phyloP scores from a whole-genome alignment of 2,329 filamentous ascomycete species.

The Cryphonectria nitschkei region DNA sequence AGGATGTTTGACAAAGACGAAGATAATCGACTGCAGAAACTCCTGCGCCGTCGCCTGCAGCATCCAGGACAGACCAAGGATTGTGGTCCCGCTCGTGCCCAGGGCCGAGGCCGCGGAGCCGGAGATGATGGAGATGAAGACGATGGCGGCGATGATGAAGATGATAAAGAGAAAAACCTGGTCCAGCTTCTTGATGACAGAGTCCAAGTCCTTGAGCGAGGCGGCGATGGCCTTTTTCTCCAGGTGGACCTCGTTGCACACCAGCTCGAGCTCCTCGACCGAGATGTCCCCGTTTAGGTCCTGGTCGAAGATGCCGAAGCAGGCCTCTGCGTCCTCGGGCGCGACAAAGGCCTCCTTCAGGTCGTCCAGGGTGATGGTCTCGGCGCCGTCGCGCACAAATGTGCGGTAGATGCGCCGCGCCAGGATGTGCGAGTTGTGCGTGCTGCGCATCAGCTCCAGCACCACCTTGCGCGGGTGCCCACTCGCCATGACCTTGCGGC shows the following conservation, averaged over 20 bases:
- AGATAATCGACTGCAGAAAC: constrained; percentile 90
- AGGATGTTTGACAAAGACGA: constrained; percentile 96
- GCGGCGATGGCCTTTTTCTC: constrained; percentile 96
- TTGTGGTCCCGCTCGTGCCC: constrained; percentile 83
- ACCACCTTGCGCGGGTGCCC: constrained; percentile 86
- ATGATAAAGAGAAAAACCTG: constrained; percentile 89
- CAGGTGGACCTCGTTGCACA: constrained; percentile 90
- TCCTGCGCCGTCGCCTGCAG: constrained; percentile 93
- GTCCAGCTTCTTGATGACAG: constrained; percentile 88
- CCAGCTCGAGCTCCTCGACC: constrained; percentile 90
- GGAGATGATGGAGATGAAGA: constrained; percentile 88
- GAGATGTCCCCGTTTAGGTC: constrained; percentile 96
- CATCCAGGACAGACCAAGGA: constrained; percentile 91
- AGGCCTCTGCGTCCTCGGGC: constrained; percentile 83
- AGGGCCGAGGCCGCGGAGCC: constrained; percentile 87
- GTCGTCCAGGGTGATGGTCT: constrained; percentile 79
- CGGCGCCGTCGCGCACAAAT: constrained; percentile 73
- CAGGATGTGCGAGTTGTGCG: constrained; percentile 76
- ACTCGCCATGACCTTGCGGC: constrained; percentile 66
- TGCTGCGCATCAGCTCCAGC: constrained; percentile 73
- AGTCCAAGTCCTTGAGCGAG: constrained; percentile 92
- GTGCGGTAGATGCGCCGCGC: constrained; percentile 88
- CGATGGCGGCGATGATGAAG: constrained; percentile 75
- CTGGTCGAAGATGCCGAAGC: constrained; percentile 92
- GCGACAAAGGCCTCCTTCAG: constrained; percentile 78